Conservation (phyloP, 306 rosid species). For the Medicago lupulina region DNA sequence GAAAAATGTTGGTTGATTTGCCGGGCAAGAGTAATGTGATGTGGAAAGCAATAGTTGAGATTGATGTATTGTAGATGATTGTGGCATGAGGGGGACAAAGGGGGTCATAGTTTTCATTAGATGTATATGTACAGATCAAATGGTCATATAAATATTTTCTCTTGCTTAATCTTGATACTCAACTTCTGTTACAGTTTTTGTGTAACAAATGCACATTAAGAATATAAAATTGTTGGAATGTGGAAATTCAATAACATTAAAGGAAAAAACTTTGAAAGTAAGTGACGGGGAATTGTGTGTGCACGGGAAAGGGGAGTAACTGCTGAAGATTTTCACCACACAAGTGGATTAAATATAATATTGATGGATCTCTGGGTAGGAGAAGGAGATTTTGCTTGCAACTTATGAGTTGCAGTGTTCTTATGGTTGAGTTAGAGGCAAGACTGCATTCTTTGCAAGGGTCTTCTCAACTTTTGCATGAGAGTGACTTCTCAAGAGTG, state of each 20-base stretch:
- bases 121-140: slow-evolving; percentile 59
- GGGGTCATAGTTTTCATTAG: slow-evolving; percentile 40
- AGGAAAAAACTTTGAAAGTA: not conserved
- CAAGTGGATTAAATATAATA: too few relatives aligned
- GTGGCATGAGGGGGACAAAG: slow-evolving; percentile 33
- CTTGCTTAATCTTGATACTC: slow-evolving; percentile 33
- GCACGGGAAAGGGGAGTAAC: not conserved
- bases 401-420: not conserved
- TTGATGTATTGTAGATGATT: slow-evolving; percentile 38
- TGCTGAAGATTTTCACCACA: too few relatives aligned
- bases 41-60: not conserved
- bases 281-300: not conserved
- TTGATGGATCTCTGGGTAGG: too few relatives aligned
- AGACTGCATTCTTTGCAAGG: not conserved
- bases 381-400: not conserved
- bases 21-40: slow-evolving; percentile 38
- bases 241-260: not conserved
- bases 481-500: too few relatives aligned
- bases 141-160: slow-evolving; percentile 48
- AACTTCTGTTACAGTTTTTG: slow-evolving; percentile 22
- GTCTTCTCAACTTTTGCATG: too few relatives aligned
- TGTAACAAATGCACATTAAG: not conserved
- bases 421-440: not conserved
- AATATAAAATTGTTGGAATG: slow-evolving; percentile 17
- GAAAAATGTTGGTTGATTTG: slow-evolving; percentile 37